phyloP scores from a whole-genome alignment of 176 grass and related monocot species.

The Guadua angustifolia region DNA sequence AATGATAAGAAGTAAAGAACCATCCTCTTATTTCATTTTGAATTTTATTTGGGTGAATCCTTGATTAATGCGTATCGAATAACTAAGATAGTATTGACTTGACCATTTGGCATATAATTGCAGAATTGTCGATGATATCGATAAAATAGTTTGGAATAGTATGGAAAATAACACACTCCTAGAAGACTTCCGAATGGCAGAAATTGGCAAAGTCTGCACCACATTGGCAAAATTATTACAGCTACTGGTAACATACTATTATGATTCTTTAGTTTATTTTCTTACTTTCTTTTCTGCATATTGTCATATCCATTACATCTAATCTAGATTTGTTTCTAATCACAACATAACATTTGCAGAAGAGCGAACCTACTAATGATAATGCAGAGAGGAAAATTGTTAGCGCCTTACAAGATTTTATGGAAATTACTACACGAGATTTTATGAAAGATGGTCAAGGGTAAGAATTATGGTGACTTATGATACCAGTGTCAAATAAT shows the following conservation, averaged over 20 bases:
- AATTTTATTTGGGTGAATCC: slow-evolving; percentile 15
- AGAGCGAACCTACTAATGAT: slow-evolving; percentile 44
- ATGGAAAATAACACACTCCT: slow-evolving; percentile 46
- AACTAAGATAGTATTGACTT: slow-evolving; percentile 5
- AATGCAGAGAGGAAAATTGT: slow-evolving; percentile 50
- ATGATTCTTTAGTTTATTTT: neutral
- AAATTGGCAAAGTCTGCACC: slow-evolving; percentile 56
- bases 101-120: slow-evolving; percentile 34
- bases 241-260: slow-evolving; percentile 44
- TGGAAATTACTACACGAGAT: slow-evolving; percentile 71
- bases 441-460: slow-evolving; percentile 55
- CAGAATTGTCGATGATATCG: slow-evolving; percentile 57
- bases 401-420: slow-evolving; percentile 74
- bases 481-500: neutral
- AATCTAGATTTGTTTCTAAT: slow-evolving; percentile 27
- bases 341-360: slow-evolving; percentile 51
- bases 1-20: slow-evolving; percentile 53
- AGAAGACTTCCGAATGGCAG: slow-evolving; percentile 52
- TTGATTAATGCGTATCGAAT: neutral
- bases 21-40: slow-evolving; percentile 35
- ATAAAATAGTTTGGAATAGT: slow-evolving; percentile 36
- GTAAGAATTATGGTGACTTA: slow-evolving; percentile 45
- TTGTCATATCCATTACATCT: neutral
- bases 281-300: neutral
- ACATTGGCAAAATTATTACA: slow-evolving; percentile 65